Evolutionary conservation across 352 stramenopile species (phyloP), one percentile per base, ranked within the genome.

Genomic region (Globisporangium uncinulatum): DNA sequence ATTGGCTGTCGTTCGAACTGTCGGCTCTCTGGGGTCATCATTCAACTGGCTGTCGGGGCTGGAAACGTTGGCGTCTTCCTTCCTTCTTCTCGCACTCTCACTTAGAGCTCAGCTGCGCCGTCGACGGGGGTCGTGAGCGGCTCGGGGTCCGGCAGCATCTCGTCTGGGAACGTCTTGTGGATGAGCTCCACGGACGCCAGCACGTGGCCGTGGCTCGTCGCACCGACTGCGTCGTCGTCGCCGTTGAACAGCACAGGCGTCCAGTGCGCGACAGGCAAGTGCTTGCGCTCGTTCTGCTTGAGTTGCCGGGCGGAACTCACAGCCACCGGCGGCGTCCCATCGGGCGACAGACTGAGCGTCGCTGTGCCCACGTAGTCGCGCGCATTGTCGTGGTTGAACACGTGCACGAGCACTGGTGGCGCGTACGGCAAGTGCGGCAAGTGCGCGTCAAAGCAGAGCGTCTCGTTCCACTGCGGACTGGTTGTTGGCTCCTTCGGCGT

Each of bases 371-470:
- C 71, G 62, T 79, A 86, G 56, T 74, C 56, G 8, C 57, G 57
- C 11, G 65, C 62, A 29, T 56, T 68, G 29, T 57, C 57, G n/a
- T 79, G 63, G 37, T 86, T 75, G 59, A 71, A 70, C 19, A 91
- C 54, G 50, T 86, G 81, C 50, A 91, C 57, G 20, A 89, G 59
- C 48, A 89, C 76, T 50, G 79, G 78, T 43, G 78, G 74, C 32
- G 76, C 76, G 51, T 81, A 76, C 45, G 57, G 50, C 20, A 83
- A 62, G 20, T 74, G 56, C 17, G 80, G 80, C 58, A 95, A 59
- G 57, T 88, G 83, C 45, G 86, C 70, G 61, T 93, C 76, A 14
- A 93, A 83, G 58, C 75, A 75, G 11, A 89, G 70, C 24, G 76
- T 89, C 63, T 86, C 70, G 43, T 74, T 74, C 59, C 74, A 85